phyloP scores from a whole-genome alignment of 108 stramenopile species.

The Bacterosira constricta region DNA sequence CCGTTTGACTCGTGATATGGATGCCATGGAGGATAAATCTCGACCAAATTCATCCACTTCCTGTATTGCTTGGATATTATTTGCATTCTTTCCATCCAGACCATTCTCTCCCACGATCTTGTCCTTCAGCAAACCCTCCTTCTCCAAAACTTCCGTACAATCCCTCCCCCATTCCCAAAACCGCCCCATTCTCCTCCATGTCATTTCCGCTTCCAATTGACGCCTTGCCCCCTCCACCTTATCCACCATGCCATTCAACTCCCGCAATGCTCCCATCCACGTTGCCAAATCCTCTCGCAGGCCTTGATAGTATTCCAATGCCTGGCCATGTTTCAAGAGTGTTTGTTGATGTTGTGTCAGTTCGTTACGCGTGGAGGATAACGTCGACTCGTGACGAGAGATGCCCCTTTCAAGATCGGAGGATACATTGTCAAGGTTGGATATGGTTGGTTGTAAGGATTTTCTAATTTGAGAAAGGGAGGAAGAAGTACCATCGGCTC shows the following conservation, averaged over 20 bases:
- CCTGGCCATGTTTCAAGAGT: constrained; percentile 50
- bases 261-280: constrained; percentile 78
- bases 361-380: constrained; percentile 43
- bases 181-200: constrained; percentile 33
- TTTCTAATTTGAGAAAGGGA: constrained; percentile 37
- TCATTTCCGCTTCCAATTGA: constrained; percentile 46
- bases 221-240: constrained; percentile 47
- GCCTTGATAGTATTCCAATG: constrained; percentile 76
- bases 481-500: not conserved
- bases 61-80: not conserved
- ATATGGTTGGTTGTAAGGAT: constrained; percentile 36
- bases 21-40: constrained; percentile 64
- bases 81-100: not conserved
- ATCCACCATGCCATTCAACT: constrained; percentile 56
- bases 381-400: constrained; percentile 34
- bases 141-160: constrained; percentile 46
- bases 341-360: constrained; percentile 50
- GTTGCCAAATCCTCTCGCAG: constrained; percentile 59
- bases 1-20: constrained; percentile 59
- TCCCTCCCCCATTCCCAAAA: constrained; percentile 67
- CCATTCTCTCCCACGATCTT: constrained; percentile 44
- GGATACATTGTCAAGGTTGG: constrained; percentile 34
- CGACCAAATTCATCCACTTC: constrained; percentile 85
- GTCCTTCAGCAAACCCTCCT: constrained; percentile 42
- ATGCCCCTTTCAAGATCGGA: constrained; percentile 37